Conservation (phyloP, 1,284 basidiomycete species). For the Pholiota adiposa region DNA sequence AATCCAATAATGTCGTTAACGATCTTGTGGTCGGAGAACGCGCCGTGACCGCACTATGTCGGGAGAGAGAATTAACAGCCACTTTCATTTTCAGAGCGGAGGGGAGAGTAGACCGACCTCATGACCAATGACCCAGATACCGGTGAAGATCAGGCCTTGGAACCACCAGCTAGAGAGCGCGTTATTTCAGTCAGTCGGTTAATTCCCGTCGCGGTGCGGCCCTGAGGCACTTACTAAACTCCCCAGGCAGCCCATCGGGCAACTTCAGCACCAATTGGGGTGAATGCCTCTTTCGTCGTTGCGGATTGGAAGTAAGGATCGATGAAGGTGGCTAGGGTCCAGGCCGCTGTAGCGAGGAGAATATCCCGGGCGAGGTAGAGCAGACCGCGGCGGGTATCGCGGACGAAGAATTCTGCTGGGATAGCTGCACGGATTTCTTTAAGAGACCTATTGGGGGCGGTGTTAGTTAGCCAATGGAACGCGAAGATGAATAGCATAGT, state of each 20-base stretch:
- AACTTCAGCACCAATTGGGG: constrained; percentile 39
- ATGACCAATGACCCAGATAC: constrained; percentile 67
- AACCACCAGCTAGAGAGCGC: constrained; percentile 54
- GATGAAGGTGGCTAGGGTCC: constrained; percentile 49
- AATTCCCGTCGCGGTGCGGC: background rate
- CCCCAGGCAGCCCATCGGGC: constrained; percentile 48
- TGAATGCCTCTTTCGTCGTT: constrained; percentile 30
- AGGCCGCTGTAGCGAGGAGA: constrained; percentile 46
- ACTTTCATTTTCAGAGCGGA: background rate
- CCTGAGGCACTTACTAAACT: constrained; percentile 46
- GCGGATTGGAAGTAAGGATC: constrained; percentile 46
- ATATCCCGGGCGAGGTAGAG: constrained; percentile 51
- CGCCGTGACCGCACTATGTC: constrained; percentile 34
- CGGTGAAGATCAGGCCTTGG: constrained; percentile 61
- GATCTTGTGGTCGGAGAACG: constrained; percentile 38
- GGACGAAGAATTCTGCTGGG: constrained; percentile 49
- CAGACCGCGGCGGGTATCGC: constrained; percentile 41
- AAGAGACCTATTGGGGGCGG: constrained; percentile 43
- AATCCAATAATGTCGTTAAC: constrained; percentile 44
- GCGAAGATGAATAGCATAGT: background rate
- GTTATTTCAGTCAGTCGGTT: constrained; percentile 19
- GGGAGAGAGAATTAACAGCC: background rate
- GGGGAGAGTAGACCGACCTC: constrained; percentile 39
- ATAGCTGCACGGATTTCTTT: constrained; percentile 59
- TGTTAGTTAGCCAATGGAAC: background rate